Evolutionary conservation across 805 yeast species (phyloP).

Genomic region (Suhomyces sp.): DNA sequence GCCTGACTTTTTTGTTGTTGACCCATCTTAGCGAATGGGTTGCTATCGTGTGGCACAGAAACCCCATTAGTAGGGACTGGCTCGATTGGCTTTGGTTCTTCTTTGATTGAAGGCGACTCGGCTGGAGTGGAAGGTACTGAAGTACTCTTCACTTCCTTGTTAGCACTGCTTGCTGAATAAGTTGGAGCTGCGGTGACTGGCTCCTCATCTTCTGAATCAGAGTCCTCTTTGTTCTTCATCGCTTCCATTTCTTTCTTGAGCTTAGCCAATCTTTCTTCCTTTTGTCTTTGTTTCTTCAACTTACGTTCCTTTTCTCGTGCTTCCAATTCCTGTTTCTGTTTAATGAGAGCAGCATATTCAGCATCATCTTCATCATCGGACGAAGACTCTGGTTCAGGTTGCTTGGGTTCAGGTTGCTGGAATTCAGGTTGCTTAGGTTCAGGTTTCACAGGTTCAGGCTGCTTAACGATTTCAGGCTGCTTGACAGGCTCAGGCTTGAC

Average conservation of each 20-base stretch:
- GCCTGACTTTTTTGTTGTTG: constrained; percentile 7
- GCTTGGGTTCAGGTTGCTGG: neutral
- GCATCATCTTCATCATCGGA: constrained; percentile 42
- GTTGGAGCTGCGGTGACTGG: constrained; percentile 21
- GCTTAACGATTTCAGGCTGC: neutral
- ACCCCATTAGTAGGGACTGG: constrained; percentile 6
- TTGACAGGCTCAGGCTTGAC: neutral
- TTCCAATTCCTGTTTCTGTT: constrained; percentile 44
- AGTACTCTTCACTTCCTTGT: constrained; percentile 5
- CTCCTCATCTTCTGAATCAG: constrained; percentile 33
- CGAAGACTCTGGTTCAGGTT: constrained; percentile 8
- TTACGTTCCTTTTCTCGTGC: constrained; percentile 41
- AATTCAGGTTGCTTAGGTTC: neutral
- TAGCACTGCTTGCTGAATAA: constrained; percentile 14
- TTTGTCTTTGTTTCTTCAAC: constrained; percentile 52
- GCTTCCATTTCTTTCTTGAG: constrained; percentile 59
- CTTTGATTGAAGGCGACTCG: constrained; percentile 3
- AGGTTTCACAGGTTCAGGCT: neutral
- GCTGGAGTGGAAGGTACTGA: constrained; percentile 5
- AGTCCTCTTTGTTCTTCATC: constrained; percentile 34
- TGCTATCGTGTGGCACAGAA: constrained; percentile 34
- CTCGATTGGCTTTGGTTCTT: constrained; percentile 5
- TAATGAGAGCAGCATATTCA: constrained; percentile 47
- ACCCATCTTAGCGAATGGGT: constrained; percentile 47
- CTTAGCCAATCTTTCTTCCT: constrained; percentile 57